phyloP scores from a whole-genome alignment of 164 flowering plant species.

The Cinnamomum micranthum region DNA sequence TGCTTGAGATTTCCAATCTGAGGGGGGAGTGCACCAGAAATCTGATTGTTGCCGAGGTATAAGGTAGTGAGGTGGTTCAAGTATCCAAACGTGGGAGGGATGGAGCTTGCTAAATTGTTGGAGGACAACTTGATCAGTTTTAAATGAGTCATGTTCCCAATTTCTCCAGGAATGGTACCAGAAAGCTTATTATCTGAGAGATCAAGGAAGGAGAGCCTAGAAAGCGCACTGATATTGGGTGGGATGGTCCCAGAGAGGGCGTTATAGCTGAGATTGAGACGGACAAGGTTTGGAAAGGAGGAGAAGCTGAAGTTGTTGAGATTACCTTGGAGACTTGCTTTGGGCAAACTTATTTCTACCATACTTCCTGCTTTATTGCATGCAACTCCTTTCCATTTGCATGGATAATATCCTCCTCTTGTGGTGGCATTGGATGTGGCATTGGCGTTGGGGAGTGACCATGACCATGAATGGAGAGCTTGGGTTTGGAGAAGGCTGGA shows the following conservation, averaged over 20 bases:
- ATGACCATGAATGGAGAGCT: neutral
- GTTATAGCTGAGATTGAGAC: neutral
- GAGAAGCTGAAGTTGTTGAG: neutral
- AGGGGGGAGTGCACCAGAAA: constrained; percentile 13
- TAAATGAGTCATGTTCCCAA: neutral
- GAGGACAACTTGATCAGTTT: neutral
- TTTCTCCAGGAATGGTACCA: neutral
- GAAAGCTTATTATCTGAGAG: neutral
- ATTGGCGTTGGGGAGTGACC: neutral
- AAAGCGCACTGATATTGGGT: neutral
- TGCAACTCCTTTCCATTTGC: neutral
- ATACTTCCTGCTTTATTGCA: neutral
- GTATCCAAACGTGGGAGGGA: constrained; percentile 6
- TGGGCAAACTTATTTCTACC: neutral
- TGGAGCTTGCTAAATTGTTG: neutral
- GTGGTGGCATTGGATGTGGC: neutral
- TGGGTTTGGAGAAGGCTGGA: neutral
- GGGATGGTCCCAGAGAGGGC: neutral
- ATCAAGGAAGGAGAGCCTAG: neutral
- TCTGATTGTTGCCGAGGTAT: neutral
- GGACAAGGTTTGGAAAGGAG: neutral
- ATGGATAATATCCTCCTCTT: neutral
- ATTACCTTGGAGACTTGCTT: neutral
- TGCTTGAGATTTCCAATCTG: neutral
- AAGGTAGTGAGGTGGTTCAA: neutral